Evolutionary conservation across 2,329 filamentous ascomycete genomes (phyloP), one percentile per base, ranked within the genome.

Genomic region (Emergomyces orientalis): DNA sequence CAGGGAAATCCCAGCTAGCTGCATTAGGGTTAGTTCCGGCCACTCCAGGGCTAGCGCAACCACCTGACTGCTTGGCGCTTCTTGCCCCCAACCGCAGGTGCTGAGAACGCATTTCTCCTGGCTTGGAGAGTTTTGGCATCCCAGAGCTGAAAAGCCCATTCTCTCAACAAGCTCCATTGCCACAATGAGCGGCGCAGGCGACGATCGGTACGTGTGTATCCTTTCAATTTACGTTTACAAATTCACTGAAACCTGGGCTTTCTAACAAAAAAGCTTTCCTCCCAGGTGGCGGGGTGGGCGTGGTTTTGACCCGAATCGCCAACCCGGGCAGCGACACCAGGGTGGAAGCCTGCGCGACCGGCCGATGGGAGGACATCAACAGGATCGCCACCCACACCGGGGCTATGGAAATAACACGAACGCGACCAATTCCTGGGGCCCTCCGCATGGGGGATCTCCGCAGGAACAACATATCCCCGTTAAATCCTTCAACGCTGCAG

Each of bases 401-500:
- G 69, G 71, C 30, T 64, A 66, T 61, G 73, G 71, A 41, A 69
- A 69, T 45, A 71, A 68, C 63, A 62, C 65, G 54, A 69, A 68
- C 37, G 56, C 66, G 11, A 49, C 65, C 47, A 68, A 67, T 63
- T 65, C 70, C 30, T 75, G 74, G 75, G 65, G 67, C 45, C 60
- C 61, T 34, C 64, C 56, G 17, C 64, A 59, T 22, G 60, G 61
- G 41, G 63, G 66, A 54, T 62, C 64, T 57, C 54, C 68, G 54
- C 72, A 74, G 64, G 76, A 78, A 22, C 74, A 75, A 59, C 76
- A 79, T 69, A 69, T 74, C 43, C 72, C 77, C n/a, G 74, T 78
- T 30, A 70, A 71, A 27, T 74, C 72, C 6, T 80, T 80, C 71
- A 80, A 80, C 67, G 71, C 74, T 19, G 67, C 69, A 8, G 78